Evolutionary conservation across 306 rosid species (phyloP).

Genomic region (Cicer yamashitae): DNA sequence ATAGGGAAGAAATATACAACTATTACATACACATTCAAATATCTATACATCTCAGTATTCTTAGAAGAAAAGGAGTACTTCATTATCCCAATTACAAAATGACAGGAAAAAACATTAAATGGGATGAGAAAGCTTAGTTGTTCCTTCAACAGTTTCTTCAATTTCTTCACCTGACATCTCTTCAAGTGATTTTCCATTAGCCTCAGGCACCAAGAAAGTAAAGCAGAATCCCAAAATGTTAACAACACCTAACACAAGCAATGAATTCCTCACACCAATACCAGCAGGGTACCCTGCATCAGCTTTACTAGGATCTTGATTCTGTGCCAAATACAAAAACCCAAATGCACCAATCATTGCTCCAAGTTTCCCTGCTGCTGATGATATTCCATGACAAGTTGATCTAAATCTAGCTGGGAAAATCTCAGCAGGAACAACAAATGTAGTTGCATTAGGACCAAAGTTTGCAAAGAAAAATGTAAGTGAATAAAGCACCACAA

Average conservation of each 20-base stretch:
- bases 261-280: slow-evolving; percentile 67
- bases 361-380: slow-evolving; percentile 74
- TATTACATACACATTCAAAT: too few relatives aligned
- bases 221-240: slow-evolving; percentile 67
- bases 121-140: too few relatives aligned
- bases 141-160: slow-evolving; percentile 45
- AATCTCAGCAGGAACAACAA: slow-evolving; percentile 81
- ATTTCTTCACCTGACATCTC: slow-evolving; percentile 78
- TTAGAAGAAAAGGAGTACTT: too few relatives aligned
- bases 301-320: slow-evolving; percentile 54
- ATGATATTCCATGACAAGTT: slow-evolving; percentile 82
- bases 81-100: too few relatives aligned
- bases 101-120: too few relatives aligned
- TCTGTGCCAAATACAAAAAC: slow-evolving; percentile 77
- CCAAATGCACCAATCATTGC: slow-evolving; percentile 85
- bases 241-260: slow-evolving; percentile 54
- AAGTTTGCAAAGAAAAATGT: slow-evolving; percentile 82
- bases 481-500: slow-evolving; percentile 62
- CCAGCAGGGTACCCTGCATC: slow-evolving; percentile 84
- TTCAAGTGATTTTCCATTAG: slow-evolving; percentile 75
- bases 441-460: slow-evolving; percentile 84
- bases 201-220: slow-evolving; percentile 77
- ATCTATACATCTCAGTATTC: too few relatives aligned
- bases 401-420: slow-evolving; percentile 76
- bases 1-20: too few relatives aligned